Conservation (phyloP, 1,139 yeast genomes). For the Pichia sp. region DNA sequence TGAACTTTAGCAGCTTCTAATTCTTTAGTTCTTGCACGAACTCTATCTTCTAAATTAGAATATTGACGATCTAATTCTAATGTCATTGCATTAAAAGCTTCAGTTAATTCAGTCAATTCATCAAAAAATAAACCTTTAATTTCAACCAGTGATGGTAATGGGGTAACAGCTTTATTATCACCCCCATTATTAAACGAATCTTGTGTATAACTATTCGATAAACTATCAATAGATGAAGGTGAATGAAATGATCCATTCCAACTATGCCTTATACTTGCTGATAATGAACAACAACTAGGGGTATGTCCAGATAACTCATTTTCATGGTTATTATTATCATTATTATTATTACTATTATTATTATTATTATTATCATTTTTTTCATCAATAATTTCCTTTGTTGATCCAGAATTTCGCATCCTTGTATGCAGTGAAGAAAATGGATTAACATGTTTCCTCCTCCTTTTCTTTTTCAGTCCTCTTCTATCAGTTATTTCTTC, state of each 20-base stretch:
- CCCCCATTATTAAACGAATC: constrained; percentile 2
- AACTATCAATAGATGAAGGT: constrained; percentile 21
- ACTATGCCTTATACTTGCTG: constrained; percentile 11
- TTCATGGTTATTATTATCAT: neutral
- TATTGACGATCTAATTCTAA: constrained; percentile 82
- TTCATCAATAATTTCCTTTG: neutral
- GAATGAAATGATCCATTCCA: constrained; percentile 15
- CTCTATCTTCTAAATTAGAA: constrained; percentile 79
- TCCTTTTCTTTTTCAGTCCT: constrained; percentile 22
- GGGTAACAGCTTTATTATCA: constrained; percentile 1
- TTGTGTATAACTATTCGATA: constrained; percentile 9
- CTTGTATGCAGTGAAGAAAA: constrained; percentile 2
- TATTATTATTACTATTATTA: neutral
- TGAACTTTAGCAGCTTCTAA: constrained; percentile 81
- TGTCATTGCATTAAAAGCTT: constrained; percentile 87
- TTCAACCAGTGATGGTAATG: constrained; percentile 24
- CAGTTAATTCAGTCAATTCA: constrained; percentile 81
- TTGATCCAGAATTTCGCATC: neutral
- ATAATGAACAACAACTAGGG: neutral
- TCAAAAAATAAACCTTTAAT: constrained; percentile 54
- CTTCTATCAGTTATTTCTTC: constrained; percentile 44
- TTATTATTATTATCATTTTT: neutral
- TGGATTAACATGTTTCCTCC: constrained; percentile 8
- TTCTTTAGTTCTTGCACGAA: constrained; percentile 80
- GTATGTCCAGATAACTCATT: neutral